phyloP scores from a whole-genome alignment of 768 basidiomycete genomes.

The Paxillus rubicundulus region DNA sequence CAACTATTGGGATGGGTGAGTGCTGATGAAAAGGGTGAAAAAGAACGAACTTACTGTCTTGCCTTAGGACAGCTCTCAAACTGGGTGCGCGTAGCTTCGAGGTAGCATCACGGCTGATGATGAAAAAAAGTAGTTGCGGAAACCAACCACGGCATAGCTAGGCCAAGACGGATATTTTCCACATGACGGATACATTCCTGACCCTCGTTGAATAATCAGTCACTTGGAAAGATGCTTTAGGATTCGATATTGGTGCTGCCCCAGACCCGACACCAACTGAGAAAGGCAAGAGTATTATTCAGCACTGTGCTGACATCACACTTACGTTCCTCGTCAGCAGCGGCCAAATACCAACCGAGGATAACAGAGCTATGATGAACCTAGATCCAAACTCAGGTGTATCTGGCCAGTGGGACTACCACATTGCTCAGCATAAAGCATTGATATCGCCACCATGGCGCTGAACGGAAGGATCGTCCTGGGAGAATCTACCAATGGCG shows the following conservation, averaged over 20 bases:
- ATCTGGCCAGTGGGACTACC: background rate
- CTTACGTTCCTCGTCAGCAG: no score
- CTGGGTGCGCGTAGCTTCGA: constrained; percentile 64
- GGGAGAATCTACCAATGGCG: constrained; percentile 57
- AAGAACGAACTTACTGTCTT: constrained; percentile 64
- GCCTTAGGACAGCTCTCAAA: constrained; percentile 80
- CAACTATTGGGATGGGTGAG: constrained; percentile 42
- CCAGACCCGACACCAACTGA: no score
- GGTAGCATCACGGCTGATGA: constrained; percentile 68
- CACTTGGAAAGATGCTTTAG: no score
- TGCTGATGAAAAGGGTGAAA: background rate
- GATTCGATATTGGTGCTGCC: no score
- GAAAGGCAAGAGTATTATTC: no score
- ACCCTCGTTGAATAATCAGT: no score
- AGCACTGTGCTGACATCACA: no score
- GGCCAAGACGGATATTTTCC: no score
- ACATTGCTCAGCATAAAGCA: constrained; percentile 54
- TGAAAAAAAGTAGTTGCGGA: constrained; percentile 73
- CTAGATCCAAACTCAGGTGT: constrained; percentile 32
- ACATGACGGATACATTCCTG: no score
- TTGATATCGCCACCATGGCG: constrained; percentile 62
- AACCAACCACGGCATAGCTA: no score
- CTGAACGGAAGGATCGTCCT: constrained; percentile 37
- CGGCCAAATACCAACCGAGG: constrained; percentile 58
- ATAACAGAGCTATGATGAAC: constrained; percentile 74